Percentiles rank a stretch among this genome's conserved stretches.
phyloP scores from a whole-genome alignment of 257 asterid species.

The Verbena officinalis region DNA sequence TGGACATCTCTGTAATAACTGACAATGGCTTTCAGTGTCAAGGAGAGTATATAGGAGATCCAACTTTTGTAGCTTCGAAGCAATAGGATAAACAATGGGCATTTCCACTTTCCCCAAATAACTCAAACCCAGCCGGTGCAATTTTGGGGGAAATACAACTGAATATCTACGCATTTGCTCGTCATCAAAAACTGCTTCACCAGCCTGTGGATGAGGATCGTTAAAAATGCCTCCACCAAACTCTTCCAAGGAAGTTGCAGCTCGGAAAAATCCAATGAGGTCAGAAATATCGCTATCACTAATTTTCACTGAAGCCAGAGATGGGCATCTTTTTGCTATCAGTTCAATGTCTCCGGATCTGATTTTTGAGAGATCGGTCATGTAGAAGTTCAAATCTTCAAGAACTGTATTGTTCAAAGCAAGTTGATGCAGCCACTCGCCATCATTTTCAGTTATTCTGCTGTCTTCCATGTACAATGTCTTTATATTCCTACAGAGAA shows the following conservation, averaged over 20 bases:
- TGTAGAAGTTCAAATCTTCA: conserved; percentile 53
- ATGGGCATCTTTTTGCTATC: conserved; percentile 51
- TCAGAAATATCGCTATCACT: conserved; percentile 54
- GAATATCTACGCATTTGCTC: conserved; percentile 40
- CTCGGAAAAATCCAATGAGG: conserved; percentile 48
- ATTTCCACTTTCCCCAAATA: conserved; percentile 48
- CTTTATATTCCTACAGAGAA: conserved; percentile 42
- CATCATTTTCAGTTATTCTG: conserved; percentile 47
- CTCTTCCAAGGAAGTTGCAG: conserved; percentile 53
- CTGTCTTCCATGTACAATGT: conserved; percentile 56
- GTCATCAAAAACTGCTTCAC: conserved; percentile 35
- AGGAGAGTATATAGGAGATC: conserved; percentile 60
- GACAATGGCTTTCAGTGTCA: conserved; percentile 59
- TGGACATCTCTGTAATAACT: conserved; percentile 49
- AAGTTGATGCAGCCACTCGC: conserved; percentile 64
- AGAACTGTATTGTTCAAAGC: conserved; percentile 51
- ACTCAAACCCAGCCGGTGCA: conserved; percentile 53
- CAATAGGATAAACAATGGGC: conserved; percentile 57
- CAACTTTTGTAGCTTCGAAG: conserved; percentile 46
- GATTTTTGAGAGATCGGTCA: conserved; percentile 45
- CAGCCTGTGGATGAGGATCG: conserved; percentile 39
- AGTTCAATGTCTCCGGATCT: conserved; percentile 46
- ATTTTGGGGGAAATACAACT: conserved; percentile 40
- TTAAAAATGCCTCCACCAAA: conserved; percentile 57
- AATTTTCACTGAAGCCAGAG: conserved; percentile 50